phyloP scores from a whole-genome alignment of 805 yeast species.

The Saturnispora gosingensis region DNA sequence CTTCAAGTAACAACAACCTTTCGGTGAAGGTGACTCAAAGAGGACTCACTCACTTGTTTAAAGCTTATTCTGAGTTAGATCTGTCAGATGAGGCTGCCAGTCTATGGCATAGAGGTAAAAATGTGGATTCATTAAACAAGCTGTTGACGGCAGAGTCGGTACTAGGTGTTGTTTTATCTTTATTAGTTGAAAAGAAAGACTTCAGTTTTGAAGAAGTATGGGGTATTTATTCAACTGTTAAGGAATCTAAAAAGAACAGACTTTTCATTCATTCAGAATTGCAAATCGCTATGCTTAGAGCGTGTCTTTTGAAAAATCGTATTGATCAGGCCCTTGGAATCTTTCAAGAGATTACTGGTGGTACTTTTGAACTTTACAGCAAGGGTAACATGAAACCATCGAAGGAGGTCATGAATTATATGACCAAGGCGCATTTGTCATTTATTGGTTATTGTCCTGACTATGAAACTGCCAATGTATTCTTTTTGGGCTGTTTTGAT shows the following conservation, averaged over 20 bases:
- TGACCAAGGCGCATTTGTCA: slow-evolving; percentile 66
- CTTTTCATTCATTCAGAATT: slow-evolving; percentile 35
- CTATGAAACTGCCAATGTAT: slow-evolving; percentile 57
- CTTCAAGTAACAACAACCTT: slow-evolving; percentile 14
- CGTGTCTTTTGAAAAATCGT: slow-evolving; percentile 55
- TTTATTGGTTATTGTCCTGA: slow-evolving; percentile 73
- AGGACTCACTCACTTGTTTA: slow-evolving; percentile 48
- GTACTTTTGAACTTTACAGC: slow-evolving; percentile 29
- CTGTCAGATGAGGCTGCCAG: slow-evolving; percentile 52
- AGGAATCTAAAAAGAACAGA: slow-evolving; percentile 19
- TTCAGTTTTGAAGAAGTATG: slow-evolving; percentile 51
- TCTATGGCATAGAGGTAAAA: slow-evolving; percentile 57
- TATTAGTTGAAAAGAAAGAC: slow-evolving; percentile 50
- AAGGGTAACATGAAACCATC: slow-evolving; percentile 17
- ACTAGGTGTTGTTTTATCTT: slow-evolving; percentile 61
- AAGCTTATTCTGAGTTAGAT: slow-evolving; percentile 49
- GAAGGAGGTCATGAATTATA: slow-evolving; percentile 35
- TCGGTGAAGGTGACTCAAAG: slow-evolving; percentile 35
- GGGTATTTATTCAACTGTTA: slow-evolving; percentile 37
- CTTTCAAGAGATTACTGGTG: slow-evolving; percentile 49
- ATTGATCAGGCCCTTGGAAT: slow-evolving; percentile 52
- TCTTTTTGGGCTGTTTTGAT: slow-evolving; percentile 61
- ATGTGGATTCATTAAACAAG: slow-evolving; percentile 29
- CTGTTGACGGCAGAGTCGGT: slow-evolving; percentile 53
- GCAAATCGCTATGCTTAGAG: slow-evolving; percentile 62